phyloP scores from a whole-genome alignment of 371 early-diverging fungal species.

The Actinomortierella ambigua region DNA sequence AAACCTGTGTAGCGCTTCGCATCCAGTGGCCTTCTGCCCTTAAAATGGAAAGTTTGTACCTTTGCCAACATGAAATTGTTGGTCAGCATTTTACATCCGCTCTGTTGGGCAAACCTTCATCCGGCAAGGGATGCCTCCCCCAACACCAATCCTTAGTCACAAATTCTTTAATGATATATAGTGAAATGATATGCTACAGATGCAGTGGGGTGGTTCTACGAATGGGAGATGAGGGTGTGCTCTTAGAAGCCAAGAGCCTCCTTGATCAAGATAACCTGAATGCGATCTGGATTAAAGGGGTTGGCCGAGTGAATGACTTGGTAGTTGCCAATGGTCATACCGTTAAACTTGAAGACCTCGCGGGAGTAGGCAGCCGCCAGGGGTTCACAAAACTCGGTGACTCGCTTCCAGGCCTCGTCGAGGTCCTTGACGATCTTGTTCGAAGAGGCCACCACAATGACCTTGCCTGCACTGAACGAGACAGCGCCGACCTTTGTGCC shows the following conservation, averaged over 20 bases:
- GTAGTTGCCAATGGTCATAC: conserved; percentile 33
- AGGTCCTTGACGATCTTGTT: conserved; percentile 49
- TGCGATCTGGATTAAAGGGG: conserved; percentile 42
- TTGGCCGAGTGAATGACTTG: conserved; percentile 35
- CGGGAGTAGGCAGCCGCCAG: conserved; percentile 37
- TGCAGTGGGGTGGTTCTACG: no score
- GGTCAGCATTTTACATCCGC: no score
- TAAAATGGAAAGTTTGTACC: no score
- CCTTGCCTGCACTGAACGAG: conserved; percentile 33
- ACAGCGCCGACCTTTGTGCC: conserved; percentile 47
- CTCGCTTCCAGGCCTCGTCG: conserved; percentile 41
- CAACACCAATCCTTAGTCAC: no score
- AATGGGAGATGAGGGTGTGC: no score
- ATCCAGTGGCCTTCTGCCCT: no score
- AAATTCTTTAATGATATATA: no score
- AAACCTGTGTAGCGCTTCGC: no score
- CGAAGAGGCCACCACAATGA: conserved; percentile 44
- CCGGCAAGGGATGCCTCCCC: no score
- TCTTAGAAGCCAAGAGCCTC: conserved; percentile 46
- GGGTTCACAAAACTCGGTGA: conserved; percentile 19
- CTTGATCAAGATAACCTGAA: conserved; percentile 48
- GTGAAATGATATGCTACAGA: no score
- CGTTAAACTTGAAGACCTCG: conserved; percentile 45
- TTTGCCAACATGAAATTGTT: no score
- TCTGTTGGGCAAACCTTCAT: no score